phyloP scores from a whole-genome alignment of 768 basidiomycete genomes.

The Tremella fuciformis region DNA sequence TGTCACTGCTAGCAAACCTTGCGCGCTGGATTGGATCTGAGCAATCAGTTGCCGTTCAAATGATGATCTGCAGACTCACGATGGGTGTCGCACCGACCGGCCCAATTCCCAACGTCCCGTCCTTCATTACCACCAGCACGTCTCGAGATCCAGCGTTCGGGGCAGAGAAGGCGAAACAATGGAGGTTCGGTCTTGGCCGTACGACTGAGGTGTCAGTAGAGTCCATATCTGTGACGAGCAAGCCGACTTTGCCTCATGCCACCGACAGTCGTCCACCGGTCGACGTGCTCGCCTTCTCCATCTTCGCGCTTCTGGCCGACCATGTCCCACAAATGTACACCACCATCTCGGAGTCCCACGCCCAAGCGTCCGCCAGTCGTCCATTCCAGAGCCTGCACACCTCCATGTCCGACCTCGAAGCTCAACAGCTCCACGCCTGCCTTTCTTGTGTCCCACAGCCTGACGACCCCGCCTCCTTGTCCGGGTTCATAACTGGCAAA shows the following conservation, averaged over 20 bases:
- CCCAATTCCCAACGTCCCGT: conserved; percentile 44
- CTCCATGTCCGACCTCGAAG: conserved; percentile 33
- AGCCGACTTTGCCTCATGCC: conserved; percentile 34
- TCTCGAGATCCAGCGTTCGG: conserved; percentile 15
- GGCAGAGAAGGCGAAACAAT: conserved; percentile 40
- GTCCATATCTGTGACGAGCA: background rate
- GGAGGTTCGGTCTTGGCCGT: conserved; percentile 32
- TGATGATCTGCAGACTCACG: background rate
- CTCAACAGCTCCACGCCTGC: conserved; percentile 31
- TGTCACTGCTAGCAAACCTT: background rate
- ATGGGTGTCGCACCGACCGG: conserved; percentile 20
- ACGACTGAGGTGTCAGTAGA: conserved; percentile 27
- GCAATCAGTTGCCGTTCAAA: no score
- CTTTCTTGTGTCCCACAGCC: conserved; percentile 45
- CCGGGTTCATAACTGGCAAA: conserved; percentile 44
- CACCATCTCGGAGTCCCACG: conserved; percentile 44
- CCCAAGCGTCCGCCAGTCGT: conserved; percentile 24
- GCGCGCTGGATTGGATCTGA: background rate
- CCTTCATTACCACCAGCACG: conserved; percentile 42
- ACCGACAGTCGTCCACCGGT: conserved; percentile 27
- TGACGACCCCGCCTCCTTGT: conserved; percentile 27
- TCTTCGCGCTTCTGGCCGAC: conserved; percentile 14
- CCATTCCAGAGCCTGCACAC: conserved; percentile 36
- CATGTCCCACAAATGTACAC: conserved; percentile 45
- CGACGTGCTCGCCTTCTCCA: conserved; percentile 23